phyloP scores from a whole-genome alignment of 495 filamentous ascomycete genomes.

The Penicillium canescens region DNA sequence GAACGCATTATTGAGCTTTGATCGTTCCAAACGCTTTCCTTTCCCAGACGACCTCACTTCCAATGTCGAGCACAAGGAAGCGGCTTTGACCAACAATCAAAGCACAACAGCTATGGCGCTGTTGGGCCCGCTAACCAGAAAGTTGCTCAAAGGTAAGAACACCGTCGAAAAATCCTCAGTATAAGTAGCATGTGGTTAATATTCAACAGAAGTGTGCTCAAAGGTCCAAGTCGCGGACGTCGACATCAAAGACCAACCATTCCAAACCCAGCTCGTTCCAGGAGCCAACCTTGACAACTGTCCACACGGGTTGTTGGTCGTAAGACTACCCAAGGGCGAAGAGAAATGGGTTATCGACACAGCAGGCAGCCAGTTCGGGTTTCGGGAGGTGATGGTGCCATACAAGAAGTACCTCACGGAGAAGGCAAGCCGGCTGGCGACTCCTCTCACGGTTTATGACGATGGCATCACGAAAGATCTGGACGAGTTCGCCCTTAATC shows the following conservation, averaged over 20 bases:
- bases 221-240: neutral
- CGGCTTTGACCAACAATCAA: neutral
- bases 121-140: neutral
- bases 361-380: neutral
- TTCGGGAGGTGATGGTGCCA: neutral
- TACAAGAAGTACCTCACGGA: neutral
- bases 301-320: neutral
- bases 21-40: neutral
- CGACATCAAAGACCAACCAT: neutral
- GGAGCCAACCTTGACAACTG: neutral
- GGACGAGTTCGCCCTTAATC: neutral
- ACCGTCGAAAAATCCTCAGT: too few relatives aligned
- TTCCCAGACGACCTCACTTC: neutral
- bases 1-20: neutral
- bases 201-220: neutral
- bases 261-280: neutral
- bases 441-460: neutral
- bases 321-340: neutral
- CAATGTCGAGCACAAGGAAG: neutral
- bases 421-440: neutral
- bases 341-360: constrained; percentile 1
- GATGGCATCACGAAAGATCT: neutral
- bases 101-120: neutral
- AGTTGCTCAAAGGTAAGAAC: neutral
- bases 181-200: neutral